Evolutionary conservation across 805 yeast species (phyloP).

Genomic region (Ogataea dorogensis): DNA sequence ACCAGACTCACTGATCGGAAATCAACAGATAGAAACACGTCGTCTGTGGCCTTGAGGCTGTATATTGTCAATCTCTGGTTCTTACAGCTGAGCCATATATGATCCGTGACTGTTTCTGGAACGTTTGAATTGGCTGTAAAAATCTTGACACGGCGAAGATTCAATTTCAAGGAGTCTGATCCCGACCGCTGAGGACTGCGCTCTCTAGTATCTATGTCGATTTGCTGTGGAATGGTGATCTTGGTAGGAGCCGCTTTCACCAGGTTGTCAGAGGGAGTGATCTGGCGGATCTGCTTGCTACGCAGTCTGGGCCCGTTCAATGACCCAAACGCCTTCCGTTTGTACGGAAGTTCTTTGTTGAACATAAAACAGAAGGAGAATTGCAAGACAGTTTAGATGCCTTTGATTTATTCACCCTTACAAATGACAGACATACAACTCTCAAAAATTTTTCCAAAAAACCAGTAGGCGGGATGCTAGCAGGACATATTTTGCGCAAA

Average conservation of each 20-base stretch:
- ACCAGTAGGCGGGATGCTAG: slow-evolving; percentile 4
- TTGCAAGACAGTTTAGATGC: slow-evolving; percentile 1
- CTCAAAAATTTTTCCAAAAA: slow-evolving; percentile 9
- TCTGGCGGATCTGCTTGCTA: slow-evolving; percentile 15
- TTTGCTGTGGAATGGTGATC: slow-evolving; percentile 11
- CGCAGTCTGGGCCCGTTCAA: slow-evolving; percentile 16
- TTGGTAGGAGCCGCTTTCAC: slow-evolving; percentile 7
- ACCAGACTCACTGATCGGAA: slow-evolving; percentile 7
- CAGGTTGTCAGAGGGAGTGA: slow-evolving; percentile 17
- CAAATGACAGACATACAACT: slow-evolving; percentile 7
- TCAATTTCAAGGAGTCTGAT: neutral
- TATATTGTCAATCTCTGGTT: slow-evolving; percentile 5
- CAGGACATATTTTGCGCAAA: slow-evolving; percentile 8
- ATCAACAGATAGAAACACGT: slow-evolving; percentile 10
- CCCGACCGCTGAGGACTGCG: neutral
- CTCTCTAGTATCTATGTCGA: slow-evolving; percentile 14
- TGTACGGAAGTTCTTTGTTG: slow-evolving; percentile 16
- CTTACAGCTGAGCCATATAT: slow-evolving; percentile 7
- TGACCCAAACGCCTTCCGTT: slow-evolving; percentile 17
- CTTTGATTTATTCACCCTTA: slow-evolving; percentile 6
- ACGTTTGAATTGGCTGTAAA: slow-evolving; percentile 3
- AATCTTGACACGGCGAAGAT: slow-evolving; percentile 7
- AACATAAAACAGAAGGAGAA: slow-evolving; percentile 8
- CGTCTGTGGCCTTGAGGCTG: slow-evolving; percentile 5
- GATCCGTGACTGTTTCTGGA: slow-evolving; percentile 12